Base-by-base conservation (phyloP, 305 asterid genomes). In the Striga hermonthica region DNA sequence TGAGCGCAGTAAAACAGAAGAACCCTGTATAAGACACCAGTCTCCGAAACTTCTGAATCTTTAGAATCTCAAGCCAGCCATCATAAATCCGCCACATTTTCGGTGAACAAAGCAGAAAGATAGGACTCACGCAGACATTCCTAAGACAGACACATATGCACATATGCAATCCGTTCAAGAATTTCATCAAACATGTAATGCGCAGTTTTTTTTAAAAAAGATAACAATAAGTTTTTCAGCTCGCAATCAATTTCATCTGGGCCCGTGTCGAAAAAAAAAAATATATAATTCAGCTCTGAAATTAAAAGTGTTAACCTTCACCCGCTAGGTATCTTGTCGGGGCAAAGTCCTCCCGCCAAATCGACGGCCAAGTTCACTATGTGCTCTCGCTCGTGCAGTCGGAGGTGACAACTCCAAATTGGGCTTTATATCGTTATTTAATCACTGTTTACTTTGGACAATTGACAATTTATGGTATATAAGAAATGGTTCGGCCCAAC, bases 41-140 rank as follows among this genome's bases (percentile, higher is more conserved):
- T 71, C 98, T 83, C 36, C 96, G 79, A 62, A 91, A 84, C 76
- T 84, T 91, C 85, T 91, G 98, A 70, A 91, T 87, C 78, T 83
- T 91, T 75, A 85, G 65, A 77, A 91, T 78, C 39, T 89, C 95
- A 15, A 72, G 75, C 79, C 85, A 85, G 34, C 82, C 83, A 7
- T 84, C 84, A 45, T 81, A 77, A 9, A 83, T 71, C 71, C 78
- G 73, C 86, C 64, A 70, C 82, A 80, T 80, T 15, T 64, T 72
- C 64, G 44, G 65, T 34, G 11, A 7, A 61, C 31, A 22, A 36
- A 57, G 36, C 37, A 67, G 22, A 35, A 58, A 37, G 43, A 15
- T 7, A 5, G 36, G 45, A 47, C 45, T 59, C n/a, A 60, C 64
- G 43, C 43, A 64, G 64, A 43, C 64, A 68, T 9, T 53, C 78